Base-by-base conservation (phyloP, 495 filamentous ascomycete genomes). In the Clavariopsis aquatica region DNA sequence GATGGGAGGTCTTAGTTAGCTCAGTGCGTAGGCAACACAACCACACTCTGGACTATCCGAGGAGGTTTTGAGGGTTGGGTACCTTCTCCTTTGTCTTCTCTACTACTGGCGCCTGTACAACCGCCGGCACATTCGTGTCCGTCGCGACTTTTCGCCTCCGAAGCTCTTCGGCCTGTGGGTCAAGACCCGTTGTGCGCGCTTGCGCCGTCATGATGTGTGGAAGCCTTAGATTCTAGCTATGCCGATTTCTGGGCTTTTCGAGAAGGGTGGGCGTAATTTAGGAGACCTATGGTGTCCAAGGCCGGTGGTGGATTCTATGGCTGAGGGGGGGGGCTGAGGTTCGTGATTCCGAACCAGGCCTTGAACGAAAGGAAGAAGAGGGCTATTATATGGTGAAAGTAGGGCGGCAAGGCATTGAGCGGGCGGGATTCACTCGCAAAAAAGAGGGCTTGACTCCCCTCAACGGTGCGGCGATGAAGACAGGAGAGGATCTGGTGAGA, bases 111-210 rank as follows among this genome's bases (percentile, higher is more conserved):
- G 72, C 63, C 15, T 71, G 63, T 61, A 68, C 69, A 61, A 74
- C 60, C 68, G 73, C 74, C 52, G 71, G 60, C 64, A 79, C 77
- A 5, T 3, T 23, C 4, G 54, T 19, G 23, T 19, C 20, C 51
- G 73, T 80, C 22, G 85, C 80, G 23, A 91, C 83, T 79, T 90
- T 91, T 78, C 93, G 86, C 73, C 88, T 85, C 68, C 90, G 82
- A 62, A 88, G 77, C 70, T 91, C 87, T 57, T 91, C 76, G 53
- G 63, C 80, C 68, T 85, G 82, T 27, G 78, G 73, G 36, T 89
- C 84, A 60, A 84, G 80, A 71, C 90, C 92, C 41, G 90, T 89
- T 62, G 84, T 85, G 57, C 46, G 60, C 52, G 60, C 63, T 58
- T 47, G 68, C 36, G 62, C 41, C 24, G 72, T 69, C 74, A 76